Percentiles rank a stretch among this genome's conserved stretches.
Conservation (phyloP, 257 asterid genomes). For the Nicotiana attenuata region DNA sequence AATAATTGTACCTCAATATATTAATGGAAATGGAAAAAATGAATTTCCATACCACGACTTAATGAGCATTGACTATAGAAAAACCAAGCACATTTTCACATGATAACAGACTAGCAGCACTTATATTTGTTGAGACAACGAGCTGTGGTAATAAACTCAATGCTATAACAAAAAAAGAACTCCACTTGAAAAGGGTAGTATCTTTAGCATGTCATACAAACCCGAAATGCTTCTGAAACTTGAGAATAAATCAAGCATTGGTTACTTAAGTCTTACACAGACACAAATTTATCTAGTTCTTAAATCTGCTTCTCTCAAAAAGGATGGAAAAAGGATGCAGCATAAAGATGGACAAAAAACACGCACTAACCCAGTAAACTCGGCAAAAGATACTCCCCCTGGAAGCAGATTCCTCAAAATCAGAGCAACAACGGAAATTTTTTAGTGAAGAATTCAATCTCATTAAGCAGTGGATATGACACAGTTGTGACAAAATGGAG, state of each 20-base stretch:
- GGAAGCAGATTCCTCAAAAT: neutral
- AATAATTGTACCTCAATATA: neutral
- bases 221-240: neutral
- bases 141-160: neutral
- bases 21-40: neutral
- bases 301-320: neutral
- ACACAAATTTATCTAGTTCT: neutral
- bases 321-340: neutral
- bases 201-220: neutral
- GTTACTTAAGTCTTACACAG: neutral
- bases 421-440: neutral
- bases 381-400: neutral
- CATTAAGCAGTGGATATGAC: neutral
- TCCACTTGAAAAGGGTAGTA: neutral
- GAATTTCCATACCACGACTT: neutral
- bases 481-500: neutral
- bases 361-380: neutral
- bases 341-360: neutral
- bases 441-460: neutral
- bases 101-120: slow-evolving; percentile 6
- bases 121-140: neutral
- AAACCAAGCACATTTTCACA: neutral
- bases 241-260: neutral
- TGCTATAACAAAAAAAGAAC: neutral
- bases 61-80: neutral